Evolutionary conservation across 805 yeast genomes (phyloP).

Genomic region (Suhomyces sp.): DNA sequence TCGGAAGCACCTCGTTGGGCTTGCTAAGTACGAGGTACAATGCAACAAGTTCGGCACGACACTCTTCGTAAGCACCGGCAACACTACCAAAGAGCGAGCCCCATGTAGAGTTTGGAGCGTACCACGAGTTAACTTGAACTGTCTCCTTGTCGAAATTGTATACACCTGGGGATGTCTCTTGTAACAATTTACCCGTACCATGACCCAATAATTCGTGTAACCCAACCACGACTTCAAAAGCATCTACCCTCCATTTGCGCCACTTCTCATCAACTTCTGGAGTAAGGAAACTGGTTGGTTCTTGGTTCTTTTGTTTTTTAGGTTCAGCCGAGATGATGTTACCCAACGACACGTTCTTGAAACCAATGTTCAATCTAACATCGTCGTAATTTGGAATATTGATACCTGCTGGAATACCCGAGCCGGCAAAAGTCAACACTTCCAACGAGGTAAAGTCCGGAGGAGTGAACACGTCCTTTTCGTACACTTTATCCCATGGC

Average conservation of each 20-base stretch:
- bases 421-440: slow-evolving; percentile 83
- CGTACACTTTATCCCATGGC: slow-evolving; percentile 77
- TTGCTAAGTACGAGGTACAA: slow-evolving; percentile 71
- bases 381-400: slow-evolving; percentile 92
- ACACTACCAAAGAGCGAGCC: slow-evolving; percentile 77
- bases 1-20: slow-evolving; percentile 55
- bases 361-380: slow-evolving; percentile 77
- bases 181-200: slow-evolving; percentile 81
- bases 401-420: slow-evolving; percentile 91
- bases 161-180: slow-evolving; percentile 50
- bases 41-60: slow-evolving; percentile 90
- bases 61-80: slow-evolving; percentile 89
- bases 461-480: slow-evolving; percentile 82
- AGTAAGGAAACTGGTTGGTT: slow-evolving; percentile 63
- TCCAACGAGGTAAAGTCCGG: slow-evolving; percentile 92
- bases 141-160: slow-evolving; percentile 73
- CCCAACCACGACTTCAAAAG: slow-evolving; percentile 92
- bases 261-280: slow-evolving; percentile 53
- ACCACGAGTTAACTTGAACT: slow-evolving; percentile 68
- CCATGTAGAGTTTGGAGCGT: slow-evolving; percentile 85
- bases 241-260: slow-evolving; percentile 70
- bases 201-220: slow-evolving; percentile 90
- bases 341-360: slow-evolving; percentile 87
- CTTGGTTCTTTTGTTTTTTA: slow-evolving; percentile 62
- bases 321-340: slow-evolving; percentile 71